Percentiles rank a stretch among this genome's conserved stretches.
phyloP scores from a whole-genome alignment of 179 eudicot species.

The Heliamphora ciliata region DNA sequence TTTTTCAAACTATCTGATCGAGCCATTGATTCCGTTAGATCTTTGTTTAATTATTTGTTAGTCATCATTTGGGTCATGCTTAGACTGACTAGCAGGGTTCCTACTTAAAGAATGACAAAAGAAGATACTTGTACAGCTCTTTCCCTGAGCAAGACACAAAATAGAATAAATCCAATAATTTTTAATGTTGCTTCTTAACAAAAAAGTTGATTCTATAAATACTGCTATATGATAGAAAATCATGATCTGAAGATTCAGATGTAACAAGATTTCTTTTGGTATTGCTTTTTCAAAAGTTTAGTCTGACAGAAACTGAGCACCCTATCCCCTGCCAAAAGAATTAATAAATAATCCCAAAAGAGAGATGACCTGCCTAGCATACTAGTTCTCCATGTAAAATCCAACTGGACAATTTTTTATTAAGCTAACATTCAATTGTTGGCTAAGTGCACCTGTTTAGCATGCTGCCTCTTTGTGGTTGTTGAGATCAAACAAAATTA shows the following conservation, averaged over 20 bases:
- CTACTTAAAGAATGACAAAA: conserved; percentile 1
- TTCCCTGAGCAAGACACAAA: not conserved
- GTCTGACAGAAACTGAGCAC: no score
- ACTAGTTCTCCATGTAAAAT: not conserved
- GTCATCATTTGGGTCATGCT: not conserved
- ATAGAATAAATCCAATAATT: not conserved
- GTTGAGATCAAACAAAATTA: not conserved
- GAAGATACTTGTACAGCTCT: not conserved
- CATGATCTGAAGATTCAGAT: not conserved
- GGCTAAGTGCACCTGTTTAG: not conserved
- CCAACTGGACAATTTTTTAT: not conserved
- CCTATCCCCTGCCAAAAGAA: no score
- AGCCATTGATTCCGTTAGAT: not conserved
- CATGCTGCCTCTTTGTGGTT: not conserved
- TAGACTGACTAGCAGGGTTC: not conserved
- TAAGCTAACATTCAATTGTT: not conserved
- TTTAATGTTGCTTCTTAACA: not conserved
- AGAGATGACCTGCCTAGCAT: not conserved
- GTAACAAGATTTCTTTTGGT: no score
- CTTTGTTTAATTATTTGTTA: not conserved
- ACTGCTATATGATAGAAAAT: not conserved
- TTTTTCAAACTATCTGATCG: not conserved
- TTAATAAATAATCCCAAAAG: no score
- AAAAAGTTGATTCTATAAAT: not conserved
- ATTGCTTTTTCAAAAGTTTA: no score